phyloP scores from a whole-genome alignment of 208 protist species.

The Leishmania martiniquensis region DNA sequence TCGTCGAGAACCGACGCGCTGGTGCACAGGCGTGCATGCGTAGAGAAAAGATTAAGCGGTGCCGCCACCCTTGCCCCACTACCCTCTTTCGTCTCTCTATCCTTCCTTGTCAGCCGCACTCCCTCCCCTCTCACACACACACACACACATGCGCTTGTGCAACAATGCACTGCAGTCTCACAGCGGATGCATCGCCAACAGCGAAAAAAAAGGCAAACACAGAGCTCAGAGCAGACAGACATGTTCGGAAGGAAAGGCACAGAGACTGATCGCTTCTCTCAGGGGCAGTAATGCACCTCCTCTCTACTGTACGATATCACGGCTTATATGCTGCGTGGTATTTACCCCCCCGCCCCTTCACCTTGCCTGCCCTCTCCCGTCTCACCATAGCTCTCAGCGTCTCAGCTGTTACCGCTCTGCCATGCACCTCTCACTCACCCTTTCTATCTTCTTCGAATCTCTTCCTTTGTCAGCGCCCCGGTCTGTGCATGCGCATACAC shows the following conservation, averaged over 20 bases:
- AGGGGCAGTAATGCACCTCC: background rate
- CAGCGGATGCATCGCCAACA: background rate
- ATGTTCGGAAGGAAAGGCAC: no score
- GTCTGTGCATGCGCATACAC: no score
- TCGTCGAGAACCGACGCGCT: no score
- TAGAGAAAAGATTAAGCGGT: background rate
- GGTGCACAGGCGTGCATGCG: background rate
- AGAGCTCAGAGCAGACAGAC: no score
- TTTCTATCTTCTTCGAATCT: background rate
- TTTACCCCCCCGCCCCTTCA: background rate
- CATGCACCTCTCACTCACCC: background rate
- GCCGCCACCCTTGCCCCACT: background rate
- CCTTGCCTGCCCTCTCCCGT: background rate
- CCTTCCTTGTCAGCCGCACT: background rate
- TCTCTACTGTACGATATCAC: background rate
- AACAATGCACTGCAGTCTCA: no score
- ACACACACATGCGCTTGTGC: no score
- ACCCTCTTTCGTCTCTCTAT: background rate
- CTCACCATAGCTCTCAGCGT: background rate
- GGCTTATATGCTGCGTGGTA: background rate
- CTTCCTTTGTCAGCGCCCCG: background rate
- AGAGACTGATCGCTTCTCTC: background rate
- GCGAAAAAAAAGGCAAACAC: background rate
- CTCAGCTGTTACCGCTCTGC: background rate
- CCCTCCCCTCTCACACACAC: background rate